phyloP scores from a whole-genome alignment of 106 monocot species.

The Allium sativum region DNA sequence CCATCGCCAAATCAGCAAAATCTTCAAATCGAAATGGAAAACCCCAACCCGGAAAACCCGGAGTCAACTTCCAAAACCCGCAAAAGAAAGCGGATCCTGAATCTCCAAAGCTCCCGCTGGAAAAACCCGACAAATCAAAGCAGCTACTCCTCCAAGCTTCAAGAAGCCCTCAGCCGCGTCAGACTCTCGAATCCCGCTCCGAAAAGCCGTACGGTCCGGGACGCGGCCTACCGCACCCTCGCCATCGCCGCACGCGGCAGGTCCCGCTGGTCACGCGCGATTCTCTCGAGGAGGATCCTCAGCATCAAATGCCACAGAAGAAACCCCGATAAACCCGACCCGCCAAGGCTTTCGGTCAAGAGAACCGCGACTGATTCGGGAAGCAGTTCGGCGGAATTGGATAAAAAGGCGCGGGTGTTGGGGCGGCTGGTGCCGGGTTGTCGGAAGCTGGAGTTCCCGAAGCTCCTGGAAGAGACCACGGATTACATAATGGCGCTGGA shows the following conservation, averaged over 20 bases:
- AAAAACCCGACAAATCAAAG: slow-evolving; percentile 32
- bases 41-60: background rate
- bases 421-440: slow-evolving; percentile 79
- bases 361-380: background rate
- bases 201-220: slow-evolving; percentile 45
- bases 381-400: background rate
- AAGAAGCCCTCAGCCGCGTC: slow-evolving; percentile 64
- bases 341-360: background rate
- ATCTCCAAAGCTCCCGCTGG: slow-evolving; percentile 19
- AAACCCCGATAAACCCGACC: background rate
- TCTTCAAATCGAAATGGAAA: slow-evolving; percentile 46
- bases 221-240: slow-evolving; percentile 76
- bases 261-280: slow-evolving; percentile 85
- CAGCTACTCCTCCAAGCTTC: slow-evolving; percentile 73
- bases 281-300: slow-evolving; percentile 38
- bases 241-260: slow-evolving; percentile 65
- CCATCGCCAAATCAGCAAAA: slow-evolving; percentile 68
- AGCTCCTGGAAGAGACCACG: slow-evolving; percentile 58
- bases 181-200: slow-evolving; percentile 14
- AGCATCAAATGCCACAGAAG: slow-evolving; percentile 10
- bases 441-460: slow-evolving; percentile 63
- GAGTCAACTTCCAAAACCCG: background rate
- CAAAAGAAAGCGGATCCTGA: slow-evolving; percentile 5
- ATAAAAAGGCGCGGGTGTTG: slow-evolving; percentile 50
- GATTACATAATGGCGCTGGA: slow-evolving; percentile 93